Evolutionary conservation across 2,329 filamentous ascomycete species (phyloP).

Genomic region (Colletotrichum musicola): DNA sequence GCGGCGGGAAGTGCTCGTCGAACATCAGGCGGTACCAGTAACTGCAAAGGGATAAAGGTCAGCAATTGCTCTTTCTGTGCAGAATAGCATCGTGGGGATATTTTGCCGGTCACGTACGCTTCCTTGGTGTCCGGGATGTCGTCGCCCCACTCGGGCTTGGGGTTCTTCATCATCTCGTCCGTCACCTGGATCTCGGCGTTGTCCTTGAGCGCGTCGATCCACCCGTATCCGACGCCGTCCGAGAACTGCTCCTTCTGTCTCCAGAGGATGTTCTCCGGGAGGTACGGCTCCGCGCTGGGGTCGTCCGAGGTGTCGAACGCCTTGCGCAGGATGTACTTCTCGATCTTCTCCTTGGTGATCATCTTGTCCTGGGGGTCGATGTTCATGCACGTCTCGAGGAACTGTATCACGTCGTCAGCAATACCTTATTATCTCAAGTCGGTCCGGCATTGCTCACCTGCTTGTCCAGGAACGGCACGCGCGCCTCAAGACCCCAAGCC

Average conservation of each 20-base stretch:
- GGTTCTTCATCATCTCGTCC: conserved; percentile 98
- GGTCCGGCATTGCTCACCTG: conserved; percentile 62
- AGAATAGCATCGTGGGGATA: conserved; percentile 1
- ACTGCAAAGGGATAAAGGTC: conserved; percentile 53
- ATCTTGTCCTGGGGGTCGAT: conserved; percentile 96
- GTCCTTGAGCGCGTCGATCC: conserved; percentile 98
- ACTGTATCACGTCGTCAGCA: conserved; percentile 59
- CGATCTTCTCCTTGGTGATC: conserved; percentile 89
- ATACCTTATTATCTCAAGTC: neutral
- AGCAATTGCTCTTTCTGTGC: conserved; percentile 40
- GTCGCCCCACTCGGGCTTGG: conserved; percentile 93
- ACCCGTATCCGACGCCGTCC: conserved; percentile 97
- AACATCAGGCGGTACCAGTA: conserved; percentile 99
- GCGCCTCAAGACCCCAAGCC: conserved; percentile 97
- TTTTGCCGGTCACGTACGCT: conserved; percentile 67
- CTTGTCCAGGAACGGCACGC: conserved; percentile 98
- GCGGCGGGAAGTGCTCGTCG: conserved; percentile 96
- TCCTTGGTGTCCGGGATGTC: conserved; percentile 98
- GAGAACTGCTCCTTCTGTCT: conserved; percentile 99
- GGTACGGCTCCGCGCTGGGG: conserved; percentile 83
- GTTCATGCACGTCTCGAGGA: conserved; percentile 93
- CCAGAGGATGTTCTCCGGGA: conserved; percentile 97
- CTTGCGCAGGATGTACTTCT: conserved; percentile 98
- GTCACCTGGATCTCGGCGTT: conserved; percentile 89
- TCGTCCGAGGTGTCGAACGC: conserved; percentile 95